A percentile compares a stretch with the other conserved stretches of the same genome.
Conservation (phyloP, 2,329 filamentous ascomycete species). For the Dryadomyces quercivorus region DNA sequence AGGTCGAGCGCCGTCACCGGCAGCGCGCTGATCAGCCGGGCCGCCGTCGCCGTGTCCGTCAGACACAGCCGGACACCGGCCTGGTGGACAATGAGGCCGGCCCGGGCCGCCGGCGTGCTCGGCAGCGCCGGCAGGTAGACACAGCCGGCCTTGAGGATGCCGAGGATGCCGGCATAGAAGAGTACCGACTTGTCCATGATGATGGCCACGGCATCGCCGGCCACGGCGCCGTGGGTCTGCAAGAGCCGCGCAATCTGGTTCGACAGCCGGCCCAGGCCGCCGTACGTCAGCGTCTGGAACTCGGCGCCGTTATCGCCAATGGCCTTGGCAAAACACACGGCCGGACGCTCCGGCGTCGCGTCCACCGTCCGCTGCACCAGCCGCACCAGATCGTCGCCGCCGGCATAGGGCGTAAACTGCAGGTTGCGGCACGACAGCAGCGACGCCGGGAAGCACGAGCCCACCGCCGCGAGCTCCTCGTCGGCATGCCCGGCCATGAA, state of each 20-base stretch:
- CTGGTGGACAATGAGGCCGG: constrained; percentile 49
- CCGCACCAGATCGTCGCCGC: constrained; percentile 31
- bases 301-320: constrained; percentile 25
- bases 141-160: constrained; percentile 59
- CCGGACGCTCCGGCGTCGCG: constrained; percentile 37
- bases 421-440: constrained; percentile 38
- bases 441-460: constrained; percentile 16
- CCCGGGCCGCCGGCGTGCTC: constrained; percentile 50
- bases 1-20: constrained; percentile 21
- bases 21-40: not conserved
- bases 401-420: constrained; percentile 19
- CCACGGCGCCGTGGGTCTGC: constrained; percentile 27
- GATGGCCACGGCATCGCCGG: constrained; percentile 55
- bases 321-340: constrained; percentile 50
- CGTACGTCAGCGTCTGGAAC: constrained; percentile 45
- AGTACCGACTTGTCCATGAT: constrained; percentile 64
- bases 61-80: constrained; percentile 37
- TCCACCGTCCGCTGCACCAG: constrained; percentile 42
- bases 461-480: constrained; percentile 14
- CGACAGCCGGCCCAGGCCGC: constrained; percentile 47
- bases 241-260: constrained; percentile 53
- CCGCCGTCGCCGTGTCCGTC: constrained; percentile 8
- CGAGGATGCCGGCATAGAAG: constrained; percentile 65
- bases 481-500: constrained; percentile 16
- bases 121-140: constrained; percentile 73